Base-by-base conservation (phyloP, 1,284 basidiomycete species). In the Ceratorhiza oryzae-sativae region DNA sequence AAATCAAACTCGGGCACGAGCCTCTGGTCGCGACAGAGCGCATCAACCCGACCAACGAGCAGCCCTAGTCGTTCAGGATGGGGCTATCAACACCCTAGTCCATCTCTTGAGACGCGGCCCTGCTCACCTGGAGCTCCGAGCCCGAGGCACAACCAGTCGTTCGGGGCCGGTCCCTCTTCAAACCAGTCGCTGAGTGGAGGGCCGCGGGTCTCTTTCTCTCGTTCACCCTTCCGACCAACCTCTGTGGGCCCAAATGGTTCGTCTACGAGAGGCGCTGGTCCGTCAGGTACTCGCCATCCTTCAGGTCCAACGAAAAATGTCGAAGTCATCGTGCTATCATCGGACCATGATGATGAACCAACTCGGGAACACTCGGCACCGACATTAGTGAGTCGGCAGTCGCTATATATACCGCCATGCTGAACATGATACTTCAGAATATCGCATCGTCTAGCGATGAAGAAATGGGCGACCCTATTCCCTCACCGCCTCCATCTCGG, bases 251-350 rank as follows among this genome's bases (percentile, higher is more conserved):
- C n/a, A n/a, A n/a, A n/a, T 39, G 13, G 36, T 6, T 25, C 32
- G 18, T 25, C 45, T 2, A n/a, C 10, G 23, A 18, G 4, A 45
- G 39, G 23, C n/a, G 9, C 42, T 45, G 58, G 30, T 9, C 30
- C 39, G 1, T 60, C 58, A 5, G 20, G 36, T 25, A n/a, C 18
- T 27, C 58, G 18, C 23, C 18, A 10, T 2, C 3, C 20, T 2
- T 9, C 41, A 3, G 20, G 27, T 20, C 41, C 30, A 1, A 2
- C 18, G 53, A 67, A 67, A 30, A 23, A 42, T 25, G 23, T 53
- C 12, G 63, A 70, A 20, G 18, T 56, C 18, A 70, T 70, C 20
- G 27, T 56, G 12, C 18, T 70, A 10, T 70, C 65, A n/a, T 56
- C 65, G 53, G 65, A 70, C n/a, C 39, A 56, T 18, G 65, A 45